Percentiles rank a stretch among this genome's conserved stretches.
These are phyloP conservation scores for Mycena haematopus DNA, from an alignment of 768 basidiomycete genomes.

Conservation along the genomic window DNA sequence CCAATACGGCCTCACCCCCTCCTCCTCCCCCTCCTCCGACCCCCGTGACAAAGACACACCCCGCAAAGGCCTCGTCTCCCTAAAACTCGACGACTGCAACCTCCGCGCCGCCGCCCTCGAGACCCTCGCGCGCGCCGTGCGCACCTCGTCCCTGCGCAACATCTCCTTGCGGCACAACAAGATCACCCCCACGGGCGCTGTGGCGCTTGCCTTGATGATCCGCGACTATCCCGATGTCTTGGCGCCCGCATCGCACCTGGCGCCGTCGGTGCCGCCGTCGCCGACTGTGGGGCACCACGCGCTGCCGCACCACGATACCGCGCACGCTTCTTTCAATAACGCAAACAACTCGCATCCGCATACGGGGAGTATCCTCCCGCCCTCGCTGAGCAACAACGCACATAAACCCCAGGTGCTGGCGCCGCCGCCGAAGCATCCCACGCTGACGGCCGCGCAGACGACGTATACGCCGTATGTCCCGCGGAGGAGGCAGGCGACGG, in stretches of 20 bases:
- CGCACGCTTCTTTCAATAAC: too few relatives aligned
- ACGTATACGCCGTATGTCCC: slow-evolving; percentile 89
- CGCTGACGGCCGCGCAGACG: slow-evolving; percentile 62
- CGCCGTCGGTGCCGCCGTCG: slow-evolving; percentile 41
- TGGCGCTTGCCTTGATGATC: slow-evolving; percentile 94
- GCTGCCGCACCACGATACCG: slow-evolving; percentile 8
- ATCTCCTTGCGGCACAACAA: slow-evolving; percentile 90
- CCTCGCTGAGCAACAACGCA: slow-evolving; percentile 23
- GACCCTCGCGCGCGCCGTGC: slow-evolving; percentile 74
- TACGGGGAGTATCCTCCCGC: slow-evolving; percentile 36
- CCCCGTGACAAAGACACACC: slow-evolving; percentile 3
- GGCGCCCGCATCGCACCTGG: slow-evolving; percentile 34
- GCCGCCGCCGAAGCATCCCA: slow-evolving; percentile 42
- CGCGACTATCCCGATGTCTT: slow-evolving; percentile 91
- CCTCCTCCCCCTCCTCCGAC: too few relatives aligned
- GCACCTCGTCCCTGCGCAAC: slow-evolving; percentile 83
- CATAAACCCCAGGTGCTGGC: slow-evolving; percentile 30
- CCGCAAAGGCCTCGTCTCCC: slow-evolving; percentile 41
- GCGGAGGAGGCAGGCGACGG: slow-evolving; percentile 57
- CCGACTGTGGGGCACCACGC: slow-evolving; percentile 38
- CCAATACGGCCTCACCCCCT: slow-evolving; percentile 21
- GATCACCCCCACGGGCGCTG: slow-evolving; percentile 84
- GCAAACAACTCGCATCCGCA: slow-evolving; percentile 23
- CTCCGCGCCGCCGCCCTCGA: slow-evolving; percentile 80
- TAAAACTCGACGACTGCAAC: slow-evolving; percentile 89